phyloP scores from a whole-genome alignment of 495 filamentous ascomycete genomes.

The Thermothielavioides terrestris region DNA sequence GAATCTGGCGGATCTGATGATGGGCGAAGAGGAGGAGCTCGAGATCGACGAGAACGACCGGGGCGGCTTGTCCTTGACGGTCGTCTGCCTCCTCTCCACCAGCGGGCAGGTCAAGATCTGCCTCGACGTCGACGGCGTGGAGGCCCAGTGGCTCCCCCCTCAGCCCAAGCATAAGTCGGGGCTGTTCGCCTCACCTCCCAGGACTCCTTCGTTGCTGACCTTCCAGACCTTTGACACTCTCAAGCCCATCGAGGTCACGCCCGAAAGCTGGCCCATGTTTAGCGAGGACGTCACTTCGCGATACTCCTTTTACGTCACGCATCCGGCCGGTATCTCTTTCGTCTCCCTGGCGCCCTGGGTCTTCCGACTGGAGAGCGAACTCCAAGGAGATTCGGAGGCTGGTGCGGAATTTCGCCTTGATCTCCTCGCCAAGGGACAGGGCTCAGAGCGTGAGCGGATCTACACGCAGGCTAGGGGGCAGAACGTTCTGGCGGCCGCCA shows the following conservation, averaged over 20 bases:
- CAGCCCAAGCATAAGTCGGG: slow-evolving; percentile 36
- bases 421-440: slow-evolving; percentile 55
- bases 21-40: slow-evolving; percentile 50
- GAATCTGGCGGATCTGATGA: slow-evolving; percentile 50
- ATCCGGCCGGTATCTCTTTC: slow-evolving; percentile 57
- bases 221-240: slow-evolving; percentile 56
- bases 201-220: slow-evolving; percentile 34
- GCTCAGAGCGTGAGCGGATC: slow-evolving; percentile 52
- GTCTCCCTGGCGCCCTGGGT: slow-evolving; percentile 69
- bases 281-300: slow-evolving; percentile 61
- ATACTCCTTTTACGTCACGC: slow-evolving; percentile 73
- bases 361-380: slow-evolving; percentile 64
- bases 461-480: slow-evolving; percentile 39
- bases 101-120: slow-evolving; percentile 69
- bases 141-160: slow-evolving; percentile 77
- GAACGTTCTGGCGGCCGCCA: slow-evolving; percentile 47
- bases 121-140: slow-evolving; percentile 68
- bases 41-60: slow-evolving; percentile 47
- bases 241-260: slow-evolving; percentile 38
- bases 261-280: slow-evolving; percentile 62
- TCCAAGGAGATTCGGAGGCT: slow-evolving; percentile 52
- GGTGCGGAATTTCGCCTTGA: slow-evolving; percentile 67
- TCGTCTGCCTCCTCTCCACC: slow-evolving; percentile 67
- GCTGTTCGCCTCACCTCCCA: slow-evolving; percentile 16
- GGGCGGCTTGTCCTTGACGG: slow-evolving; percentile 58